Conservation (phyloP, 345 rosid species). For the Durio zibethinus region DNA sequence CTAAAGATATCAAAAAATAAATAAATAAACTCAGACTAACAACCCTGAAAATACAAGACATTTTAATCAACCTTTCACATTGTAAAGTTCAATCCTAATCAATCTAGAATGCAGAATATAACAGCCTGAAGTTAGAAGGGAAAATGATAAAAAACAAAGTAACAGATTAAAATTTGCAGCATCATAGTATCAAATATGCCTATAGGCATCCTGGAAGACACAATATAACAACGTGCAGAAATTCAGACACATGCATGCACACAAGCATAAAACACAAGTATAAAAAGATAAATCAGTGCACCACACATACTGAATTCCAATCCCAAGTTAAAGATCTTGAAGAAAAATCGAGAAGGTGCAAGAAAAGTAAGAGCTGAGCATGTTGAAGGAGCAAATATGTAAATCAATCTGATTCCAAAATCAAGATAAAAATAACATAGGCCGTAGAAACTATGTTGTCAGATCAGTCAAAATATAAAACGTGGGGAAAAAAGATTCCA, state of each 20-base stretch:
- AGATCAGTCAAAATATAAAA: neutral
- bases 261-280: neutral
- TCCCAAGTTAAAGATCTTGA: neutral
- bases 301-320: neutral
- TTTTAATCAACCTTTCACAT: neutral
- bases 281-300: neutral
- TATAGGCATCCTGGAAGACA: neutral
- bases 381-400: neutral
- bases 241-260: neutral
- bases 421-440: neutral
- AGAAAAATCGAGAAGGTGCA: neutral
- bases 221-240: too few species aligned
- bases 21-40: neutral
- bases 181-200: neutral
- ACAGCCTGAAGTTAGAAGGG: neutral
- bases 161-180: neutral
- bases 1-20: neutral
- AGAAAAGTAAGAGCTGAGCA: neutral
- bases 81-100: neutral
- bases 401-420: neutral
- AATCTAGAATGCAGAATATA: neutral
- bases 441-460: neutral
- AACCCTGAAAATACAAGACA: neutral
- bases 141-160: neutral
- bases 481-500: neutral